Conservation (phyloP, 305 asterid species). For the Fraxinus albicans region DNA sequence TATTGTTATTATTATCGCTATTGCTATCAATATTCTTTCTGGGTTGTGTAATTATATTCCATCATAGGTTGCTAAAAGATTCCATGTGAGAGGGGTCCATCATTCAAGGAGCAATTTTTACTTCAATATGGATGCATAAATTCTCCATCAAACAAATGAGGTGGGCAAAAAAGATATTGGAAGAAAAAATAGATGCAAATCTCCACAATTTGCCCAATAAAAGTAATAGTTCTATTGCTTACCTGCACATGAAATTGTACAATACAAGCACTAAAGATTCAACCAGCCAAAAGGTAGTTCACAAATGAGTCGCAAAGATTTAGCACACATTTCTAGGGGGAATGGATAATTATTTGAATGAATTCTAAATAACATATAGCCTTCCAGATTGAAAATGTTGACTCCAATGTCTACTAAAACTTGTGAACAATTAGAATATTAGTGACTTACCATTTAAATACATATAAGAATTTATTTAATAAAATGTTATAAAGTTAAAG, state of each 20-base stretch:
- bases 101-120: not conserved
- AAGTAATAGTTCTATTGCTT: not conserved
- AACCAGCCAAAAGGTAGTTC: constrained; percentile 4
- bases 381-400: not conserved
- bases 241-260: not conserved
- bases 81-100: not conserved
- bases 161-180: not conserved
- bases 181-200: not conserved
- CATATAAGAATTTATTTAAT: not conserved
- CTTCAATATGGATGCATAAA: not conserved
- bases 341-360: not conserved
- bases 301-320: not conserved
- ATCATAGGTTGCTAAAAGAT: not conserved
- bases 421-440: not conserved
- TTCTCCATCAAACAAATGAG: not conserved
- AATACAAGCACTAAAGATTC: not conserved
- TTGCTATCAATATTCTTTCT: not conserved
- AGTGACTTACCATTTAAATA: not conserved
- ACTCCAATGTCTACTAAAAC: not conserved
- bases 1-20: not conserved
- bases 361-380: not conserved
- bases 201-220: not conserved
- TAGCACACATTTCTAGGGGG: not conserved
- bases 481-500: not conserved
- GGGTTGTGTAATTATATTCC: not conserved